These are phyloP conservation scores for Ceratocystiopsis sp. DNA, from an alignment of 2,329 filamentous ascomycete genomes.

Conservation along the genomic window DNA sequence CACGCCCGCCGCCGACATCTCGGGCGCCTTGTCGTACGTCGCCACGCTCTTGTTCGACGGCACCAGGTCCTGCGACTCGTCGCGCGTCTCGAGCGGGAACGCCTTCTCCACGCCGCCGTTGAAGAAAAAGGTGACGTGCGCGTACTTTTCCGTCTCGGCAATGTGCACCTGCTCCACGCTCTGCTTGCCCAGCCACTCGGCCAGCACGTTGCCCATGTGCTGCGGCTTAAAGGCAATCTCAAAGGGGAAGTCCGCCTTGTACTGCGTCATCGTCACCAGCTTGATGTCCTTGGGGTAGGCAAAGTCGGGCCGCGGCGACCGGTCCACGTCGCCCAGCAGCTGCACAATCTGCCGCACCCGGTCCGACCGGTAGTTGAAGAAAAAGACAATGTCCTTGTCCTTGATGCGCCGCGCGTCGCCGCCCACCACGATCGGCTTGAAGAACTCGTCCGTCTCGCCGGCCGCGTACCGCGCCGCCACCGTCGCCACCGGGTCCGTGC, in stretches of 20 bases:
- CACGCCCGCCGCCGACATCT: conserved; percentile 88
- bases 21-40: conserved; percentile 86
- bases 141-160: conserved; percentile 98
- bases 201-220: conserved; percentile 94
- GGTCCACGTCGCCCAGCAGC: conserved; percentile 80
- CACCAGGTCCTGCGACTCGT: conserved; percentile 62
- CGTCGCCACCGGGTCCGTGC: conserved; percentile 67
- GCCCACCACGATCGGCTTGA: conserved; percentile 91
- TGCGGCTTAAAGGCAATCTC: conserved; percentile 85
- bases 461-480: conserved; percentile 78
- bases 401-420: conserved; percentile 75
- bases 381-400: conserved; percentile 89
- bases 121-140: conserved; percentile 99
- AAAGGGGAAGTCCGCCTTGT: conserved; percentile 92
- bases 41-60: conserved; percentile 78
- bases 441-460: conserved; percentile 88
- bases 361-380: conserved; percentile 99
- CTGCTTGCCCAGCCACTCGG: conserved; percentile 88
- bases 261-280: conserved; percentile 94
- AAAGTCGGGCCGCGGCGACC: conserved; percentile 80
- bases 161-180: conserved; percentile 85
- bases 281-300: conserved; percentile 71
- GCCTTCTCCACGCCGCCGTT: conserved; percentile 97
- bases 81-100: conserved; percentile 79
- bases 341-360: conserved; percentile 93